Percentiles rank a stretch among this genome's conserved stretches.
phyloP scores from a whole-genome alignment of 2,329 filamentous ascomycete species.

The Penicillium sp. region DNA sequence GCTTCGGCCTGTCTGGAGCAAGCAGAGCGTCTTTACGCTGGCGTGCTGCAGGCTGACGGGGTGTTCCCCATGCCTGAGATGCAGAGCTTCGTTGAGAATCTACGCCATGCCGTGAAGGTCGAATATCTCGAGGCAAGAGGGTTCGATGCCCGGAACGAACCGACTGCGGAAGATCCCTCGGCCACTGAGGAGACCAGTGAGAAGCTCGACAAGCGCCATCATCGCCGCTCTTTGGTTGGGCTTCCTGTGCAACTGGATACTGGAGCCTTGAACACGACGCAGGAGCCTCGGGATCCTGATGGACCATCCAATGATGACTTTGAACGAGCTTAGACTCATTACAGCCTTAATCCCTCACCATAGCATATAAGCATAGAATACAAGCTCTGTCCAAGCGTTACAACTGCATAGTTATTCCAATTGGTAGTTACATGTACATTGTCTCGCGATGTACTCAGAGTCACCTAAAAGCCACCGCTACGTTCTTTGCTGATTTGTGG shows the following conservation, averaged over 20 bases:
- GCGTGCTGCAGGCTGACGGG: conserved; percentile 40
- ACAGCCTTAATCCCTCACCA: conserved; percentile 17
- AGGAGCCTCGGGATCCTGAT: conserved; percentile 34
- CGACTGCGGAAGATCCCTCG: conserved; percentile 29
- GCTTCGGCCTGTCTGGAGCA: conserved; percentile 73
- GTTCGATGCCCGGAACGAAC: conserved; percentile 32
- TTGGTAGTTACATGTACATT: neutral
- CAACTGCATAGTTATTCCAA: no score
- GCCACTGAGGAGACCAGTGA: conserved; percentile 49
- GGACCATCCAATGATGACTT: conserved; percentile 45
- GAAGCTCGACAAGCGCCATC: conserved; percentile 52
- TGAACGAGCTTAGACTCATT: conserved; percentile 40
- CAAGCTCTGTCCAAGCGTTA: neutral
- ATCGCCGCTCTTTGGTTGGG: conserved; percentile 55
- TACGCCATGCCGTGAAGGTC: conserved; percentile 43
- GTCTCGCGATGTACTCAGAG: neutral
- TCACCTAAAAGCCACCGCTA: neutral
- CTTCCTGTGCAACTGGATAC: conserved; percentile 51
- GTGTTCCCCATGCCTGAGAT: conserved; percentile 51
- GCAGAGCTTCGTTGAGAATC: conserved; percentile 46
- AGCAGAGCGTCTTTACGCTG: conserved; percentile 55
- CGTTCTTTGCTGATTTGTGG: no score
- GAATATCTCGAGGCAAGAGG: conserved; percentile 44
- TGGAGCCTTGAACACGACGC: conserved; percentile 45
- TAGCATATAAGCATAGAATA: conserved; percentile 26